Conservation (phyloP, 2,329 filamentous ascomycete species). For the Pseudogymnoascus destructans region DNA sequence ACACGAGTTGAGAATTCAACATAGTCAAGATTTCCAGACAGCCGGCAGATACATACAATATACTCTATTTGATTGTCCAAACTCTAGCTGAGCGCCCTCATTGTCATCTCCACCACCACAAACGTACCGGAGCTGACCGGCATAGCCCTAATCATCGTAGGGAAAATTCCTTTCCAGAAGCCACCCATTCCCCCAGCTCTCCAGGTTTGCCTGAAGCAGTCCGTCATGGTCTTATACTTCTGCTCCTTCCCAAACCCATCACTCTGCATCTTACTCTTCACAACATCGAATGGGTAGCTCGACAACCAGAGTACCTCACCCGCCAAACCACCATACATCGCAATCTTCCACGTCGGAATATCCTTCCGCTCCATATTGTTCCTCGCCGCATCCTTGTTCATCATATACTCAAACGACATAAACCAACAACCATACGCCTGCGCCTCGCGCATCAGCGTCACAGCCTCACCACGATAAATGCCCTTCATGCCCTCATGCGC, state of each 20-base stretch:
- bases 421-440: slow-evolving; percentile 97
- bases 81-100: slow-evolving; percentile 33
- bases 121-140: slow-evolving; percentile 97
- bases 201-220: slow-evolving; percentile 79
- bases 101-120: slow-evolving; percentile 61
- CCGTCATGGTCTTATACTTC: slow-evolving; percentile 69
- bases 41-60: neutral
- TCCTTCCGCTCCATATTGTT: slow-evolving; percentile 65
- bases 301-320: slow-evolving; percentile 88
- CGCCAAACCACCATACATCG: slow-evolving; percentile 81
- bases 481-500: slow-evolving; percentile 54
- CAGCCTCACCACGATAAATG: slow-evolving; percentile 74
- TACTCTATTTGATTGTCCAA: neutral
- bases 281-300: slow-evolving; percentile 90
- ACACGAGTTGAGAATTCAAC: neutral
- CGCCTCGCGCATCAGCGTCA: slow-evolving; percentile 79
- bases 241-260: slow-evolving; percentile 69
- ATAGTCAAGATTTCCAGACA: neutral
- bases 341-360: slow-evolving; percentile 73
- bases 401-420: slow-evolving; percentile 85
- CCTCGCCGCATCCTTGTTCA: slow-evolving; percentile 75
- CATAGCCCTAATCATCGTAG: slow-evolving; percentile 88
- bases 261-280: slow-evolving; percentile 99
- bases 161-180: slow-evolving; percentile 91
- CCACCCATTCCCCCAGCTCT: slow-evolving; percentile 62